A percentile compares a stretch with the other conserved stretches of the same genome.
Conservation (phyloP, 306 rosid species). For the Elaeagnus macrophylla region DNA sequence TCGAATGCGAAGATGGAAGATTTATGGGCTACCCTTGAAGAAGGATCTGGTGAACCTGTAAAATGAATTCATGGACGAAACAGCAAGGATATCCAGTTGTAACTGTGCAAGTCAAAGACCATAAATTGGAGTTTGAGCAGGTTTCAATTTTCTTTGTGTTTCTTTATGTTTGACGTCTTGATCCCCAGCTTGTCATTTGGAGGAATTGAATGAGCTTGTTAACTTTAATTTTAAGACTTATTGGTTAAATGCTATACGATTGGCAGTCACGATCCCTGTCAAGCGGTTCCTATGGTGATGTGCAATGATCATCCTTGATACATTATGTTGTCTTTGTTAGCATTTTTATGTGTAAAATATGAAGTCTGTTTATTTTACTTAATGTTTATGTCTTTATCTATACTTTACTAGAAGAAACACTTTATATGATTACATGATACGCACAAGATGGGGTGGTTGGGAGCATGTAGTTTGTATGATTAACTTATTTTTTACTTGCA, state of each 20-base stretch:
- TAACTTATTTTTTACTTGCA: too few species aligned
- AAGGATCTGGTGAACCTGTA: slow-evolving; percentile 87
- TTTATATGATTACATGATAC: too few species aligned
- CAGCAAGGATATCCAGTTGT: slow-evolving; percentile 90
- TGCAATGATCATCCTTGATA: slow-evolving; percentile 76
- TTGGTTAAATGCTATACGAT: too few species aligned
- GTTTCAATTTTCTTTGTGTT: slow-evolving; percentile 29
- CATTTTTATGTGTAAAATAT: too few species aligned
- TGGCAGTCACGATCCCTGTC: slow-evolving; percentile 75
- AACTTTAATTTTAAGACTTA: too few species aligned
- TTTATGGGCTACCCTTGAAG: slow-evolving; percentile 92
- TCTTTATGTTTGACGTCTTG: not conserved
- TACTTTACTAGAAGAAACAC: too few species aligned
- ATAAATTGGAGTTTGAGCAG: slow-evolving; percentile 79
- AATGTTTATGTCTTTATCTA: too few species aligned
- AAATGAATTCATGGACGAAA: slow-evolving; percentile 93
- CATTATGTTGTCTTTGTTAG: slow-evolving; percentile 55
- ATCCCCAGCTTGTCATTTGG: too few species aligned
- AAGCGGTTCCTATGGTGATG: slow-evolving; percentile 70
- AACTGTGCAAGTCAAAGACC: slow-evolving; percentile 47
- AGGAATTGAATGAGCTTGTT: too few species aligned
- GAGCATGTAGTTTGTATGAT: too few species aligned
- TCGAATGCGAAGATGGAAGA: slow-evolving; percentile 88
- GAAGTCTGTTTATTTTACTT: too few species aligned
- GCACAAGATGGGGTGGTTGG: too few species aligned